Conservation (phyloP, 805 yeast genomes). For the Saturnispora dispora region DNA sequence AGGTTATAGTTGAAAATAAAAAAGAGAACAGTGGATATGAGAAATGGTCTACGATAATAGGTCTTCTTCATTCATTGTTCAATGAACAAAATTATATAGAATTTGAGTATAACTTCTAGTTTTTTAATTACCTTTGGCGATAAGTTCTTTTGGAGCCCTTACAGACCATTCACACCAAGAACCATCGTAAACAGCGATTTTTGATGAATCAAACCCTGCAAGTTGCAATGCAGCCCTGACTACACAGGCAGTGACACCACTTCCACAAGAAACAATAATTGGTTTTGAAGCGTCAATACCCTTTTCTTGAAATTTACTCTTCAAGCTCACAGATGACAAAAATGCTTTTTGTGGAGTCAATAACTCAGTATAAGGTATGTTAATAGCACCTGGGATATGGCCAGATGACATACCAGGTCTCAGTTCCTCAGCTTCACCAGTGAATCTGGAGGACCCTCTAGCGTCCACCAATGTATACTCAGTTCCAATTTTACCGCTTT, state of each 20-base stretch:
- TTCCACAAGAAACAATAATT: conserved; percentile 84
- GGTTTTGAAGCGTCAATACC: conserved; percentile 42
- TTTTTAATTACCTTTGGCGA: conserved; percentile 32
- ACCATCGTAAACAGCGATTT: conserved; percentile 69
- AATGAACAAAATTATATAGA: conserved; percentile 6
- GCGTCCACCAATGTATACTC: conserved; percentile 69
- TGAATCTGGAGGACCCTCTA: conserved; percentile 62
- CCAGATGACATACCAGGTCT: conserved; percentile 84
- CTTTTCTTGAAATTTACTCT: conserved; percentile 36
- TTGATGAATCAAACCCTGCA: conserved; percentile 37
- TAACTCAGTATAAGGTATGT: conserved; percentile 65
- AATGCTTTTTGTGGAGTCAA: conserved; percentile 42
- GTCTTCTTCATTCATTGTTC: conserved; percentile 13
- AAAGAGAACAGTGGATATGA: conserved; percentile 8
- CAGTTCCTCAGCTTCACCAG: conserved; percentile 81
- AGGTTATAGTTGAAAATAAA: conserved; percentile 8
- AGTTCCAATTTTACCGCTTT: conserved; percentile 31
- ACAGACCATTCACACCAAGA: conserved; percentile 87
- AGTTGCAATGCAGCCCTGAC: conserved; percentile 63
- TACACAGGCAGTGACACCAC: conserved; percentile 93
- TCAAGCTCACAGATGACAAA: conserved; percentile 39
- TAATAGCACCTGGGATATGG: conserved; percentile 73
- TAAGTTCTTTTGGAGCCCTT: conserved; percentile 50
- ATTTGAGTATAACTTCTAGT: conserved; percentile 12
- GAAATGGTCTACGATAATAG: conserved; percentile 17